A percentile compares a stretch with the other conserved stretches of the same genome.
These are phyloP conservation scores for Gnomoniopsis sp. DNA, from an alignment of 2,329 filamentous ascomycete genomes.

Conservation along the genomic window DNA sequence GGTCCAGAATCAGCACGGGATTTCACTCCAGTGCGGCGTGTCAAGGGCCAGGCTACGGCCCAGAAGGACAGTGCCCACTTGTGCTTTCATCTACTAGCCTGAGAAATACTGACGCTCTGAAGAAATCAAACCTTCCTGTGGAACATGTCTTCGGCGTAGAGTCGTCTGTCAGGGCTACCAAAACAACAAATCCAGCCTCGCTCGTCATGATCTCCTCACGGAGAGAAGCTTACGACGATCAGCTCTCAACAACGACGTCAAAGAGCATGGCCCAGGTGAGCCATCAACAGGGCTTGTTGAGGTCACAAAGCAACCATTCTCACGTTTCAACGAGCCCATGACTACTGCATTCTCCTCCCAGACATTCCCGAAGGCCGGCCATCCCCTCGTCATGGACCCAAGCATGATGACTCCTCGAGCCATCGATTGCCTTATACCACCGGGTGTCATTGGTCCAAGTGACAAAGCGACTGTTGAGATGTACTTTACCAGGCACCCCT, in stretches of 20 bases:
- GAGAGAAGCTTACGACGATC: neutral
- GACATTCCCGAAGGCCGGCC: neutral
- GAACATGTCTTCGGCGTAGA: slow-evolving; percentile 29
- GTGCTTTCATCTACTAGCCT: neutral
- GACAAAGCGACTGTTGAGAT: slow-evolving; percentile 27
- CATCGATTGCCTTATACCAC: slow-evolving; percentile 21
- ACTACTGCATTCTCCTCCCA: neutral
- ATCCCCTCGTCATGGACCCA: slow-evolving; percentile 6
- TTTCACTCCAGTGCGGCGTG: neutral
- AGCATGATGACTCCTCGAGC: neutral
- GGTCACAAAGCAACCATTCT: neutral
- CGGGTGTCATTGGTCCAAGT: slow-evolving; percentile 22
- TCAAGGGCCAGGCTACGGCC: neutral
- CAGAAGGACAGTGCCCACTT: neutral
- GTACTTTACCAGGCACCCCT: slow-evolving; percentile 29
- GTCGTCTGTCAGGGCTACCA: slow-evolving; percentile 29
- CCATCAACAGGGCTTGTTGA: neutral
- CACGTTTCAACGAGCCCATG: neutral
- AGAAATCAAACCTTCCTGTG: slow-evolving; percentile 22
- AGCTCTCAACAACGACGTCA: neutral
- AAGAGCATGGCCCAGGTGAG: neutral
- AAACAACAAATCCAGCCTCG: neutral
- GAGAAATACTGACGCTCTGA: neutral
- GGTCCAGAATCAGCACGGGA: neutral
- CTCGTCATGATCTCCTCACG: neutral